Evolutionary conservation across 148 eudicot genomes (phyloP), one percentile per base, ranked within the genome.

Genomic region (Suaeda aralocaspica): DNA sequence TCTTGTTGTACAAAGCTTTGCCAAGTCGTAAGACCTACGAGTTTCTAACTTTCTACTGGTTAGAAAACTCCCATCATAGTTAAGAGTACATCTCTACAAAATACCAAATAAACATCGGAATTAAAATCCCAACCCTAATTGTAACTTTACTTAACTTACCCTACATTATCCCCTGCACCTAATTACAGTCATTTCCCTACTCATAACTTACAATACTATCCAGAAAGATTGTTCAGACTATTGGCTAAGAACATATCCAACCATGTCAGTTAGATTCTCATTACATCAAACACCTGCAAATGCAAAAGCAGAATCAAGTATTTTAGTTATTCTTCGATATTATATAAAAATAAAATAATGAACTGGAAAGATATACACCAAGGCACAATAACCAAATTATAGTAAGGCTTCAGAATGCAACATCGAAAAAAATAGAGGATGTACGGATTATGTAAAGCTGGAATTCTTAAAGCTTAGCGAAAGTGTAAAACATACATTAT

Each of bases 171-270:
- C 66, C 34, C 49, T 36, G 30, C 66, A 59, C 26, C 72, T 72
- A 72, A 66, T 66, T 71, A 71, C 72, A 77, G 70, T 77, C 76
- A 67, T 66, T 34, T 61, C 44, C 61, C 72, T 66, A 66, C 29
- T 59, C 42, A 48, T 34, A 66, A 76, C 66, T 72, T 77, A 72
- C 80, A 63, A 66, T 21, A 71, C 68, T 57, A 26, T 58, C 76
- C 49, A 36, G 30, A 65, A 48, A 66, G 33, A 70, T 76, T 33
- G 55, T 67, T 68, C 39, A 53, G 36, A 21, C 64, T 66, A 67
- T 59, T 71, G 49, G 72, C 68, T 72, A 66, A 28, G 44, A 64
- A 18, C 69, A 59, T 56, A 41, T 66, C 76, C 62, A 66, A 42
- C 70, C 75, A 63, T 62, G 65, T 71, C 57, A 58, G 72, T 71